A percentile compares a stretch with the other conserved stretches of the same genome.
These are phyloP conservation scores for Hansenula lynferdii DNA, from an alignment of 1,139 yeast genomes.

Conservation along the genomic window DNA sequence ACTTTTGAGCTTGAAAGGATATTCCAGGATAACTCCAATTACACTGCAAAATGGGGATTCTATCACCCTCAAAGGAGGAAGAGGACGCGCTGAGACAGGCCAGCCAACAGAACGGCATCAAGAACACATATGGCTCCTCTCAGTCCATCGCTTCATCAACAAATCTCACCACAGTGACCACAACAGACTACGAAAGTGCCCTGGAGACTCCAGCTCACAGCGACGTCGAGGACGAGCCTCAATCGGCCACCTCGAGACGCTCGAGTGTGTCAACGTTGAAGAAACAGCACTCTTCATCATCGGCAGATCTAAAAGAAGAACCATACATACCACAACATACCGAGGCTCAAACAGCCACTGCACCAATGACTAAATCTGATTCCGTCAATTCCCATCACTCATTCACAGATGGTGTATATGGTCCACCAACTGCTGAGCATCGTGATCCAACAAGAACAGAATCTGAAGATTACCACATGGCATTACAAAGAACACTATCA, in stretches of 20 bases:
- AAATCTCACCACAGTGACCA: conserved; percentile 5
- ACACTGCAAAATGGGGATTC: conserved; percentile 11
- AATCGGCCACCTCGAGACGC: neutral
- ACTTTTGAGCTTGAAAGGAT: no score
- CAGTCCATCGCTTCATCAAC: conserved; percentile 1
- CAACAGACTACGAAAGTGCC: conserved; percentile 22
- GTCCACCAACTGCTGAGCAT: conserved; percentile 10
- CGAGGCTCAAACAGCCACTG: neutral
- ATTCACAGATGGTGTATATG: conserved; percentile 15
- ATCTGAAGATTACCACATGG: conserved; percentile 18
- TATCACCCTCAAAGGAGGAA: conserved; percentile 35
- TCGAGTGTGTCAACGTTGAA: neutral
- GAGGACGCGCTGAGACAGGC: conserved; percentile 37
- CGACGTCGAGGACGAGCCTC: conserved; percentile 2
- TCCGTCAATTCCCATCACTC: conserved; percentile 11
- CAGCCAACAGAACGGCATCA: neutral
- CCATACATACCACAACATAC: neutral
- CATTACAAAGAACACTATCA: conserved; percentile 19
- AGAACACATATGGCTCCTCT: neutral
- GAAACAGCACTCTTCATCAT: neutral
- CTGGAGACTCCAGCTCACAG: neutral
- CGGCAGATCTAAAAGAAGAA: conserved; percentile 4
- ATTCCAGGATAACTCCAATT: no score
- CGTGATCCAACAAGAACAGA: conserved; percentile 6
- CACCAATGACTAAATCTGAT: neutral